Base-by-base conservation (phyloP, 129 eudicot species). In the sunflower (Helianthus annuus) region DNA sequence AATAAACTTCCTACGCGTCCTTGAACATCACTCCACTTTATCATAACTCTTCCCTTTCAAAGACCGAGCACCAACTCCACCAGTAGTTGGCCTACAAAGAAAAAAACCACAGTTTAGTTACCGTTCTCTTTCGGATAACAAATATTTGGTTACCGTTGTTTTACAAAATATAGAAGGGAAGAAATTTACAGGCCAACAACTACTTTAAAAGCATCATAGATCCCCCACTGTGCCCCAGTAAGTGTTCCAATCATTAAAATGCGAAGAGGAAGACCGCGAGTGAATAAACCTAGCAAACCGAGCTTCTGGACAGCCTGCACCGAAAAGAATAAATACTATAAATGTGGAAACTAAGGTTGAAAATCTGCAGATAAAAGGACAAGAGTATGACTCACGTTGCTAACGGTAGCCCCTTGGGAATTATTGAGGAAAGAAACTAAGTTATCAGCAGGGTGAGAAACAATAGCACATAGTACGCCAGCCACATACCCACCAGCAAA, bases 201-300 rank as follows among this genome's bases (percentile, higher is more conserved):
- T n/a, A 92, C 90, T 89, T 92, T 92, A 83, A 93, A 89, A 68
- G 96, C 82, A 77, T 93, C 96, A 71, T 89, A 93, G 44, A 89
- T 89, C 2, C 95, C 95, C 98, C 98, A 93, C 22, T 93, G 98
- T 53, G 94, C 95, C 73, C 96, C 98, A 10, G 96, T 93, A 52
- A 93, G 96, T 15, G 96, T 87, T 48, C 96, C 98, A 10, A 93
- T 82, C 96, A 93, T 89, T 78, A 93, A 74, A 48, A 93, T 93
- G 55, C 96, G 96, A 64, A 89, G 91, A 79, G 96, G 95, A 68
- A 93, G 96, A 17, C 98, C 98, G 0, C 96, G 90, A 40, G 96
- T 93, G 48, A 83, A 87, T 19, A 93, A 80, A 42, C 95, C 98
- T 83, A 71, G 38, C 71, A 87, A 17, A 4, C 98, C 98, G 13